Base-by-base conservation (phyloP, 371 early-diverging fungal species). In the Circinella umbellata region DNA sequence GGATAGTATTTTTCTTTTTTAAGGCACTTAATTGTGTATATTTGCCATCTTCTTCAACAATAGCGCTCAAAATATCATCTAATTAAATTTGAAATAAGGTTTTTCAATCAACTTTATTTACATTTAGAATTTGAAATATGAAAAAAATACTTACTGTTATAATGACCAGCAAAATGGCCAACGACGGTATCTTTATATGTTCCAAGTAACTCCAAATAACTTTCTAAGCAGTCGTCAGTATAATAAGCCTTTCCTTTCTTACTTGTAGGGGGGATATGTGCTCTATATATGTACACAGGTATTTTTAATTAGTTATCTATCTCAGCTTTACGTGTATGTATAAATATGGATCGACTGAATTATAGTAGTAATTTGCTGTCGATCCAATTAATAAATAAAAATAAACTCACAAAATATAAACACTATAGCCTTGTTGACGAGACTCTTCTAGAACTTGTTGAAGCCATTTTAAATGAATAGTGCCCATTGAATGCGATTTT, bases 101-200 rank as follows among this genome's bases (percentile, higher is more conserved):
- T 27, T 27, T 27, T 27, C 2, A 2, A 27, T 27, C 27, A 27
- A 27, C 27, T 27, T 27, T 27, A 27, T 27, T 27, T 27, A 27
- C 27, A 27, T 27, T 27, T 27, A 27, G 2, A 27, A 27, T 27
- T 27, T 27, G 27, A 27, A 27, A 42, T 17, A n/a, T 27, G 39
- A 11, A 15, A 20, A 20, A 20, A 14, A 37, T 5, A 71, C 71
- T 48, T 59, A 73, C 76, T 65, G 66, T 81, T 83, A 53, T 71
- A 77, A 71, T 85, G 85, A 39, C 88, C 88, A 37, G 81, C 76
- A 70, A 88, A 83, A 37, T 81, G 81, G 14, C 73, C 80, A 13
- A 61, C 48, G 53, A 88, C 84, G 8, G 73, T 66, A 64, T 80
- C 80, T 13, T 69, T 49, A 69, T 81, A 81, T n/a, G 61, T 35